These are phyloP conservation scores for Cicer pinnatifidum DNA, from an alignment of 306 rosid genomes.

Conservation along the genomic window DNA sequence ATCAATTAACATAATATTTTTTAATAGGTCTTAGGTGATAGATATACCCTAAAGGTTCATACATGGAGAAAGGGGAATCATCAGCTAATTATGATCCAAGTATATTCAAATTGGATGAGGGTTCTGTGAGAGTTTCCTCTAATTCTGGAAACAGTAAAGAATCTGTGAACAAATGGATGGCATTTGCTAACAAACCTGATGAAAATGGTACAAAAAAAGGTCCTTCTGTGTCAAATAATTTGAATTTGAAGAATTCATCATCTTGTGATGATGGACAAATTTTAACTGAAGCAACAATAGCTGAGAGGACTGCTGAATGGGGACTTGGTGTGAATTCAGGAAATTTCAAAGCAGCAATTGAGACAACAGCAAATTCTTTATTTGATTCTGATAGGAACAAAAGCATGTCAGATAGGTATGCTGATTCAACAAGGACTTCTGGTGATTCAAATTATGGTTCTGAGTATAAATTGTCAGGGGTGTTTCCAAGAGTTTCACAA, in stretches of 20 bases:
- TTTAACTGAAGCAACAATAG: slow-evolving; percentile 60
- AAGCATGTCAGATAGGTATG: slow-evolving; percentile 56
- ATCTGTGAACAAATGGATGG: slow-evolving; percentile 77
- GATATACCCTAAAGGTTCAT: slow-evolving; percentile 16
- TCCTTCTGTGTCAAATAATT: neutral
- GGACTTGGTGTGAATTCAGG: slow-evolving; percentile 70
- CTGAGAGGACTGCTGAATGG: slow-evolving; percentile 81
- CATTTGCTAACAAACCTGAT: slow-evolving; percentile 54
- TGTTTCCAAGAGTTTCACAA: slow-evolving; percentile 71
- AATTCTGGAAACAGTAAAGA: slow-evolving; percentile 42
- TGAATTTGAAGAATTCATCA: neutral
- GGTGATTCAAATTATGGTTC: slow-evolving; percentile 55
- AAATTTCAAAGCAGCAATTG: slow-evolving; percentile 51
- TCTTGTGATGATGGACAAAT: slow-evolving; percentile 1
- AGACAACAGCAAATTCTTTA: slow-evolving; percentile 38
- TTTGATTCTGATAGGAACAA: slow-evolving; percentile 50
- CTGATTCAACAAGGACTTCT: slow-evolving; percentile 58
- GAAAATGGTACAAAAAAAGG: neutral
- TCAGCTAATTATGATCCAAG: slow-evolving; percentile 42
- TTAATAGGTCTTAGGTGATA: slow-evolving; percentile 7
- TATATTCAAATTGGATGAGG: slow-evolving; percentile 40
- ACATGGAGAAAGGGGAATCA: slow-evolving; percentile 56
- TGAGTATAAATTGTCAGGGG: slow-evolving; percentile 48
- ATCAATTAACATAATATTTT: slow-evolving; percentile 21
- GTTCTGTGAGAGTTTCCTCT: slow-evolving; percentile 34